Base-by-base conservation (phyloP, 2,329 filamentous ascomycete genomes). In the Metarhizium sp. region DNA sequence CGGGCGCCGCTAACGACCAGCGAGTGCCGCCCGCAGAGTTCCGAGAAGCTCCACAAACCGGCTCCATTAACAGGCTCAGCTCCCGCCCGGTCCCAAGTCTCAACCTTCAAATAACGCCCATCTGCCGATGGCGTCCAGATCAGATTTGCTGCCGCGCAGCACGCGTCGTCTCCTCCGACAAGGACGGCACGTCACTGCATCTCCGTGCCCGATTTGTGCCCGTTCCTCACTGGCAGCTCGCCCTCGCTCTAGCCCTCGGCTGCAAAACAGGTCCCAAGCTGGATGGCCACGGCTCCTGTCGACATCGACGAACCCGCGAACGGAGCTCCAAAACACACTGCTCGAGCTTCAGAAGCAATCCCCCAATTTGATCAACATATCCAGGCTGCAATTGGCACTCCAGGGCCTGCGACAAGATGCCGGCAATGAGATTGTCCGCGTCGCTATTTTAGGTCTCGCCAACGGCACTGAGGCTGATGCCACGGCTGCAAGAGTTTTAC, bases 351-450 rank as follows among this genome's bases (percentile, higher is more conserved):
- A 87, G 62, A 79, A 78, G 52, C 73, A 80, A 51, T 82, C 83
- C 2, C 77, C 81, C 29, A 79, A 76, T 56, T 78, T 84, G 61
- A 77, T 88, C 53, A 87, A 87, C 63, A 76, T 86, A n/a, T 82
- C 86, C 34, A 78, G 86, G 55, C 67, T 92, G 49, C 85, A 89
- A 68, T 78, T 92, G 61, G 88, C 87, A 13, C 71, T 90, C 25
- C 78, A 82, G 59, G 84, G 87, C 25, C 67, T 86, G 57, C 76
- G 78, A 38, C 80, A 86, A 63, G 64, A 68, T 2, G 70, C 79
- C 0, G 83, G 83, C 4, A 65, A 75, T 40, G 83, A 86, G 66
- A 75, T 78, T 2, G 75, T 85, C 36, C 75, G 82, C 18, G 73
- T 86, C 55, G 82, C 82, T 14, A 72, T 86, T 50, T 66, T 85